Evolutionary conservation across 208 protist genomes (phyloP).

Genomic region (Crithidia fasciculata): DNA sequence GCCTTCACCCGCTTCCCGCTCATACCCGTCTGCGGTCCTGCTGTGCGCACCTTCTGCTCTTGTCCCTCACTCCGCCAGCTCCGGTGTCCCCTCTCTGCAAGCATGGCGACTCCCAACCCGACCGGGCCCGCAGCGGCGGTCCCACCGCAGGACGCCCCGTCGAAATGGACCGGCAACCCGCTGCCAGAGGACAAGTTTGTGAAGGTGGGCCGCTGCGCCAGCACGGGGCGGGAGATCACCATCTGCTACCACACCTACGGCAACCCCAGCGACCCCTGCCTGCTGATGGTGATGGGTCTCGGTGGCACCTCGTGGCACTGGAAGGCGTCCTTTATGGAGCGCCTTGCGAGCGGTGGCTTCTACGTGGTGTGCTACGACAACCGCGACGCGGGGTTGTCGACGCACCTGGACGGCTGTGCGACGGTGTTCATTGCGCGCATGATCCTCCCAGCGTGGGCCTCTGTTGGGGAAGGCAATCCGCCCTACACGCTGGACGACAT

Average conservation of each 20-base stretch:
- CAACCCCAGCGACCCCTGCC: conserved; percentile 47
- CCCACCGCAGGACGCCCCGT: not conserved
- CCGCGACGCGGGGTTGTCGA: conserved; percentile 72
- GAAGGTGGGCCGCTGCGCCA: conserved; percentile 49
- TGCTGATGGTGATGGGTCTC: conserved; percentile 70
- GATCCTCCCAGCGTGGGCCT: conserved; percentile 50
- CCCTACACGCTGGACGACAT: conserved; percentile 80
- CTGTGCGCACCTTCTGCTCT: no score
- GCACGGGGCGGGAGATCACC: conserved; percentile 49
- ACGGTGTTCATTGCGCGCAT: conserved; percentile 45
- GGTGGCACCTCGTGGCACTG: conserved; percentile 23
- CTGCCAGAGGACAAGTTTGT: conserved; percentile 57
- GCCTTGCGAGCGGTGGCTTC: conserved; percentile 42
- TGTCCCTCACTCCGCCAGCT: no score
- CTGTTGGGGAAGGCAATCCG: conserved; percentile 42
- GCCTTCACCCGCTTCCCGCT: no score
- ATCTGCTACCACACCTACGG: conserved; percentile 76
- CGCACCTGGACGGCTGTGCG: conserved; percentile 48
- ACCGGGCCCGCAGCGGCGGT: not conserved
- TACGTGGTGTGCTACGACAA: conserved; percentile 83
- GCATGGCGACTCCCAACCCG: not conserved
- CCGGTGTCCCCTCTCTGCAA: no score
- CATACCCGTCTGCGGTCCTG: no score
- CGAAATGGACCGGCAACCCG: conserved; percentile 13
- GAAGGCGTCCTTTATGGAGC: conserved; percentile 37